Conservation (phyloP, 495 filamentous ascomycete species). For the Glarea lozoyensis region DNA sequence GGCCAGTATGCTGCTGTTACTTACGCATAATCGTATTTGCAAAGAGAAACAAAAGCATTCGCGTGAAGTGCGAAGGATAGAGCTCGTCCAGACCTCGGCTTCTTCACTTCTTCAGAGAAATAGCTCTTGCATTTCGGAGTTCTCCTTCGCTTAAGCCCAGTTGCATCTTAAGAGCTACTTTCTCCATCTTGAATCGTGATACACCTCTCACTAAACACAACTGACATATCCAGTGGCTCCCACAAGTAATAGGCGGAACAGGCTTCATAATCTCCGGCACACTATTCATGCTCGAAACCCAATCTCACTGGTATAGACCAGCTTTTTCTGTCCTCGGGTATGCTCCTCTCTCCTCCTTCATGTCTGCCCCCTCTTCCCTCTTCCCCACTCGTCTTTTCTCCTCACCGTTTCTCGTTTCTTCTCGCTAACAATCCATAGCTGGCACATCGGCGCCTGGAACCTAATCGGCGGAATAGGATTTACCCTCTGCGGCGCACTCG, state of each 20-base stretch:
- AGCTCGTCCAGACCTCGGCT: too few species aligned
- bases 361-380: constrained; percentile 10
- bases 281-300: constrained; percentile 64
- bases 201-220: too few species aligned
- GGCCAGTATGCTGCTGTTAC: too few species aligned
- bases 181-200: too few species aligned
- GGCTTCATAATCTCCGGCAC: constrained; percentile 53
- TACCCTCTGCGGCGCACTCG: constrained; percentile 57
- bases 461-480: constrained; percentile 53
- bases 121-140: background rate
- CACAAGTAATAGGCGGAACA: constrained; percentile 56
- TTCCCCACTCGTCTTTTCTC: background rate
- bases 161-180: too few species aligned
- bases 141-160: too few species aligned
- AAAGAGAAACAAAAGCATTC: too few species aligned
- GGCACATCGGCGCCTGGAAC: constrained; percentile 35
- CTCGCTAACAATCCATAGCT: too few species aligned
- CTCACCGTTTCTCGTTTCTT: background rate
- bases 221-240: constrained; percentile 37
- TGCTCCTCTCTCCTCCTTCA: constrained; percentile 24
- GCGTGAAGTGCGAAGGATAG: too few species aligned
- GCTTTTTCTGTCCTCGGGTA: constrained; percentile 47
- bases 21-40: too few species aligned
- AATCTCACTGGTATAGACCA: constrained; percentile 56
- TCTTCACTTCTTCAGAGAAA: too few species aligned